Conservation (phyloP, 2,329 filamentous ascomycete species). For the Trematosphaeria pertusa region DNA sequence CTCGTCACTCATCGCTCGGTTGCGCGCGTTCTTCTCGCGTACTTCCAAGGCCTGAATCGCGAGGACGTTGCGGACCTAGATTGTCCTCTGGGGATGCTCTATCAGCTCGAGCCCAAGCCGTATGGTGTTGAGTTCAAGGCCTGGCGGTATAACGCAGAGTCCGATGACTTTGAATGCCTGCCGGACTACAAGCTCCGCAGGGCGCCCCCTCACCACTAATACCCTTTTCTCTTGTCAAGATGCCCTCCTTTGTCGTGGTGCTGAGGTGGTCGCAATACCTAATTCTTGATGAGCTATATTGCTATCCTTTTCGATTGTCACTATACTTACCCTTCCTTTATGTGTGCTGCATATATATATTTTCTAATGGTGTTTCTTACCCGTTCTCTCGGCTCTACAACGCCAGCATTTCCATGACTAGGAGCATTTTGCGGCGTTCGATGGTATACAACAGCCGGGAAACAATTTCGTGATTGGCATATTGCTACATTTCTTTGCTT, state of each 20-base stretch:
- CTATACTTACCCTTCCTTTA: not conserved
- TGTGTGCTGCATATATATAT: constrained; percentile 6
- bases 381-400: not conserved
- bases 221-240: not conserved
- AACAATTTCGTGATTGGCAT: not conserved
- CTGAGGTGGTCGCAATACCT: not conserved
- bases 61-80: constrained; percentile 95
- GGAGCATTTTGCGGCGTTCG: constrained; percentile 1
- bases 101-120: constrained; percentile 94
- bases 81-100: constrained; percentile 90
- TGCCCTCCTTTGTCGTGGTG: not conserved
- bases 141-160: constrained; percentile 83
- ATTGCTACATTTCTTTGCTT: not conserved
- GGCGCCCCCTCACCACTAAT: constrained; percentile 42
- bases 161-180: constrained; percentile 82
- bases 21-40: constrained; percentile 89
- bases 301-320: constrained; percentile 1
- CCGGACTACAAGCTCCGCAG: constrained; percentile 81
- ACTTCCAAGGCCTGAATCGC: constrained; percentile 91
- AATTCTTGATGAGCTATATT: constrained; percentile 3
- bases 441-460: not conserved
- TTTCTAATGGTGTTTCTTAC: not conserved
- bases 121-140: constrained; percentile 98
- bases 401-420: not conserved
- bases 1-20: constrained; percentile 93